Evolutionary conservation across 768 basidiomycete species (phyloP), one percentile per base, ranked within the genome.

Genomic region (Hydnomerulius pinastri): DNA sequence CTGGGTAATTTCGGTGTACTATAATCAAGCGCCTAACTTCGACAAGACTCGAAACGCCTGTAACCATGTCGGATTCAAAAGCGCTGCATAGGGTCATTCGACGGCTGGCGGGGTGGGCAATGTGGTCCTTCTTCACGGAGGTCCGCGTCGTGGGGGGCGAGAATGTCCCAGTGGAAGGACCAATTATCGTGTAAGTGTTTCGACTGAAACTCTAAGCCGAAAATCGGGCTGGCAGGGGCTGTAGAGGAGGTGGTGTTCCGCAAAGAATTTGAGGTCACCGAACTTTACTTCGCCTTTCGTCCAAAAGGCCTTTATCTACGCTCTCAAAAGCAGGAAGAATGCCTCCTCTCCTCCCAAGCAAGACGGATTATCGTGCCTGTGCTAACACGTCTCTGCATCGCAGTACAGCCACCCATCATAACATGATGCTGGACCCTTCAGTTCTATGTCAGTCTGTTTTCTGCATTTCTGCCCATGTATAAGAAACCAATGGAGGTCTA

Each of bases 341-440:
- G 25, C 20, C 40, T 27, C 23, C 18, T 15, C 20, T 10, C 37
- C 23, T 42, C 12, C 7, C 21, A 17, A 12, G 41, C 9, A 13
- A 12, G 5, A 17, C 25, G 29, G 7, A 35, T 27, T 39, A 12
- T 40, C 29, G 18, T 12, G 36, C 46, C 12, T 39, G 62, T 44
- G 48, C 38, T 65, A 18, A 65, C 42, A 12, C 27, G 23, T 40
- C 43, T 47, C 41, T 33, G 49, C 49, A 55, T 48, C 53, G 41
- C 64, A 92, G 90, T 32, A 81, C 87, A 3, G 87, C 86, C 36
- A 91, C 90, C 4, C 94, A 97, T 65, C 89, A 93, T 62, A 98
- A 97, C 67, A 96, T 95, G 93, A 93, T 92, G 78, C 78, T 96
- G 28, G 92, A 95, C 72, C 90, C 90, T 20, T 82, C 82, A 30